Evolutionary conservation across 805 yeast species (phyloP).

Genomic region (Ogataea minuta): DNA sequence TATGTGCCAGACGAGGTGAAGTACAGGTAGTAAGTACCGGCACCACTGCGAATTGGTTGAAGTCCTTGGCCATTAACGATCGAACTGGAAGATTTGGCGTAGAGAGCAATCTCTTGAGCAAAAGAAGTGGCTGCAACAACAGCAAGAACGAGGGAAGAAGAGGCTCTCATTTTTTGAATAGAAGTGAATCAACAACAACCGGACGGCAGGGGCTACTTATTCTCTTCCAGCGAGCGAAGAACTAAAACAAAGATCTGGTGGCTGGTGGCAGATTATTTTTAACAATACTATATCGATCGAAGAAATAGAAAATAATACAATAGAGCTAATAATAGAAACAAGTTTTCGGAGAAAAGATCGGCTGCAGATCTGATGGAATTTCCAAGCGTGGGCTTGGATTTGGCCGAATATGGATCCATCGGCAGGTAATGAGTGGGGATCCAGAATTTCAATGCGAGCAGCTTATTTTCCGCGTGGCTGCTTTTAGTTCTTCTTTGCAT

Average conservation of each 20-base stretch:
- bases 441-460: no score
- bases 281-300: neutral
- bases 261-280: slow-evolving; percentile 8
- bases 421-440: no score
- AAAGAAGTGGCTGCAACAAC: slow-evolving; percentile 15
- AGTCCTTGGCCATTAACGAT: slow-evolving; percentile 33
- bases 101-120: slow-evolving; percentile 25
- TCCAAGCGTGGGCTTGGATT: no score
- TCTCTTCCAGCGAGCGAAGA: neutral
- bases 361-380: no score
- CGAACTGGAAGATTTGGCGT: slow-evolving; percentile 28
- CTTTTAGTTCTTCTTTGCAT: no score
- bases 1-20: slow-evolving; percentile 19
- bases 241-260: neutral
- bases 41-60: slow-evolving; percentile 41
- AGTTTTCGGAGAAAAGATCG: no score
- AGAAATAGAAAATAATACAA: neutral
- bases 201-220: slow-evolving; percentile 5
- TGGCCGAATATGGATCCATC: no score
- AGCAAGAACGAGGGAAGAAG: slow-evolving; percentile 17
- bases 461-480: no score
- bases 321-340: neutral
- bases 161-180: slow-evolving; percentile 13
- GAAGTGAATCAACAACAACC: neutral
- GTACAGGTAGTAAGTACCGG: slow-evolving; percentile 42